Evolutionary conservation across 306 rosid genomes (phyloP).

Genomic region (Malus domestica): ASM211411v1 NC_041800.1:3950501-3951000

Average conservation of each 20-base stretch:
- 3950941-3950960: slow-evolving; percentile 17
- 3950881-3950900: slow-evolving; percentile 10
- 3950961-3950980: slow-evolving; percentile 16
- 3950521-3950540: slow-evolving; percentile 25
- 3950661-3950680: slow-evolving; percentile 23
- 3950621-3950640: slow-evolving; percentile 27
- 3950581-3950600: slow-evolving; percentile 32
- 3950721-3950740: slow-evolving; percentile 53
- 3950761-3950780: slow-evolving; percentile 38
- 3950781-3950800: slow-evolving; percentile 46
- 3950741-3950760: slow-evolving; percentile 59
- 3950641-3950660: neutral
- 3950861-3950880: neutral
- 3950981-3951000: slow-evolving; percentile 13
- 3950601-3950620: slow-evolving; percentile 16
- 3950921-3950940: slow-evolving; percentile 14
- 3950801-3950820: neutral
- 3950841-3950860: neutral
- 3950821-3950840: neutral
- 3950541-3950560: slow-evolving; percentile 5
- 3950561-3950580: slow-evolving; percentile 30
- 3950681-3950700: slow-evolving; percentile 39
- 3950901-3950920: slow-evolving; percentile 29
- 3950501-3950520: slow-evolving; percentile 67
- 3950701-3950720: slow-evolving; percentile 37